These are phyloP conservation scores for Petunia hybrid DNA, from an alignment of 305 asterid species.

Conservation along the genomic window DNA sequence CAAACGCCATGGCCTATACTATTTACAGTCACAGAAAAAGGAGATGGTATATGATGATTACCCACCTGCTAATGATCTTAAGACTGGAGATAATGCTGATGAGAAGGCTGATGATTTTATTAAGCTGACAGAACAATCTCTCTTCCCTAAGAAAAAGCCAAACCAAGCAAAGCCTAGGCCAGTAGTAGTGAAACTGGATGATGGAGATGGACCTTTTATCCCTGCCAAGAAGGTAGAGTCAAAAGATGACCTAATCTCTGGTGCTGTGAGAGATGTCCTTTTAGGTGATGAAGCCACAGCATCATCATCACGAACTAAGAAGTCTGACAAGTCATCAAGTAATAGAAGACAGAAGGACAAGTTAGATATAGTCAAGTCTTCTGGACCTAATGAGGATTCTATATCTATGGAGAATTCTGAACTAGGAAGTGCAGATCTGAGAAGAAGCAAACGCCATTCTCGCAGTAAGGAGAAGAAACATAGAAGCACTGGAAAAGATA, in stretches of 20 bases:
- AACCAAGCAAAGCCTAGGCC: conserved; percentile 82
- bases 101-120: conserved; percentile 66
- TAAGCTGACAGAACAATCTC: conserved; percentile 81
- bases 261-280: conserved; percentile 88
- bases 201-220: conserved; percentile 54
- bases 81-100: conserved; percentile 43
- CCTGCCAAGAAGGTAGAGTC: conserved; percentile 47
- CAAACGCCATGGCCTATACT: conserved; percentile 85
- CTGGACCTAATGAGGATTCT: conserved; percentile 40
- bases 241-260: conserved; percentile 53
- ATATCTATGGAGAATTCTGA: conserved; percentile 44
- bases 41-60: conserved; percentile 58
- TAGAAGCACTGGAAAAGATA: conserved; percentile 56
- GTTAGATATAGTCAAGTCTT: conserved; percentile 36
- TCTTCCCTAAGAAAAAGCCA: conserved; percentile 60
- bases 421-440: conserved; percentile 46
- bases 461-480: conserved; percentile 69
- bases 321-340: conserved; percentile 53
- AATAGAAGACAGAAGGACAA: conserved; percentile 55
- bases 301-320: conserved; percentile 61
- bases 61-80: conserved; percentile 80
- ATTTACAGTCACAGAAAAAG: conserved; percentile 71
- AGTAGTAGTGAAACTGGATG: conserved; percentile 88
- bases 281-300: conserved; percentile 74
- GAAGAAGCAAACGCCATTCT: conserved; percentile 55